Base-by-base conservation (phyloP, 106 monocot genomes). In the Iris macrosiphon region DNA sequence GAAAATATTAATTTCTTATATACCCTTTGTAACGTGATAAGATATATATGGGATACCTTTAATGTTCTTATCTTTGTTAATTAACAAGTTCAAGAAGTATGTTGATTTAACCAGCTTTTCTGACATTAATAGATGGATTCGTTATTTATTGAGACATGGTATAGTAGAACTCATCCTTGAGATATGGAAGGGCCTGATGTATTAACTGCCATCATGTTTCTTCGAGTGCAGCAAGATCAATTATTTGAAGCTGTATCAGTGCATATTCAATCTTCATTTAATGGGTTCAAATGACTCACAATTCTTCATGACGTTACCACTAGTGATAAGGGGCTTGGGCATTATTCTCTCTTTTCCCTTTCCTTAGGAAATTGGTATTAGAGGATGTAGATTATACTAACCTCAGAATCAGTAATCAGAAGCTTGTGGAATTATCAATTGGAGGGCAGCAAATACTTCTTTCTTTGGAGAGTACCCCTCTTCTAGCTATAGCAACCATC, bases 101-200 rank as follows among this genome's bases (percentile, higher is more conserved):
- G 1, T 30, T 29, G 14, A 0, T 15, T 12, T 53, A 32, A 30
- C 15, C 14, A 28, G 12, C 4, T 3, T 13, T 16, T 13, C 15
- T 26, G 53, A 7, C 8, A 32, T 53, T 8, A 30, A 53, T n/a
- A 16, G 53, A 53, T 53, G 31, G 27, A 31, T 33, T 6, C 4
- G 15, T 0, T 53, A 12, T 31, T 32, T 53, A 33, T 53, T 30
- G 13, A 53, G 31, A 53, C 14, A 53, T 31, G 53, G 53, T 30
- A 53, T 53, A 8, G n/a, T 31, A 28, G 53, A 53, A 16, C 31
- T 53, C 28, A 53, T 10, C 53, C 31, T 53, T n/a, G n/a, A 28
- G 4, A 53, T 3, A 53, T 5, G 16, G n/a, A 32, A 14, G 25
- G 53, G 3, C 27, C n/a, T 2, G 15, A 12, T 7, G 5, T 53